Evolutionary conservation across 1,284 basidiomycete species (phyloP), one percentile per base, ranked within the genome.

Genomic region (Abortiporus biennis): DNA sequence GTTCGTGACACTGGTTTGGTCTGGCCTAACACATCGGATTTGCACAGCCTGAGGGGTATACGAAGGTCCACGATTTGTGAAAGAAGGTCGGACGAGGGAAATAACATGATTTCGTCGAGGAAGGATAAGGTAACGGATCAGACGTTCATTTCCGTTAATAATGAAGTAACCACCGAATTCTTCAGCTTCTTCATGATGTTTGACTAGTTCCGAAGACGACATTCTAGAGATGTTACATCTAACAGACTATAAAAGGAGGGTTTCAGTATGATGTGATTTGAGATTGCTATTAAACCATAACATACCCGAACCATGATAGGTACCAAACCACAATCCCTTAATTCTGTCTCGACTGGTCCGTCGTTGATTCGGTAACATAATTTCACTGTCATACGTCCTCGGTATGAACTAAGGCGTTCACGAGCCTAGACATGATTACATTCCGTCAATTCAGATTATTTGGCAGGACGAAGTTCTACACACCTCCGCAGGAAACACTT

Each of bases 121-220:
- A 51, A 93, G 82, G 63, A 94, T 94, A 57, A 96, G 85, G 68
- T 94, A 98, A 46, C 96, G 92, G 56, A 99, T 92, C 52, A 99
- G 79, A 67, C 94, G 92, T 69, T 99, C 96, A 68, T 98, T 99
- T 48, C 96, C 96, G 63, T 99, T 99, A 62, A 99, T 86, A 56
- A 99, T 79, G 61, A 99, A 99, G 70, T 99, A 99, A 21, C 95
- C 96, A 36, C 96, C 96, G 61, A 98, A 96, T 62, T 99, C 96
- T 66, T 95, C 93, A 2, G 96, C 84, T 60, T 99, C 96, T 72
- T 99, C 96, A 59, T 95, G 87, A 53, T 85, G 85, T 45, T 73
- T 70, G 36, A 99, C 92, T 40, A 99, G 84, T 45, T 92, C 86
- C 6, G 84, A 75, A 3, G 95, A 90, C 2, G 91, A 80, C 67